Percentiles rank a stretch among this genome's conserved stretches.
Evolutionary conservation across 371 early-diverging fungal genomes (phyloP).

Genomic region (Mycotypha africana): DNA sequence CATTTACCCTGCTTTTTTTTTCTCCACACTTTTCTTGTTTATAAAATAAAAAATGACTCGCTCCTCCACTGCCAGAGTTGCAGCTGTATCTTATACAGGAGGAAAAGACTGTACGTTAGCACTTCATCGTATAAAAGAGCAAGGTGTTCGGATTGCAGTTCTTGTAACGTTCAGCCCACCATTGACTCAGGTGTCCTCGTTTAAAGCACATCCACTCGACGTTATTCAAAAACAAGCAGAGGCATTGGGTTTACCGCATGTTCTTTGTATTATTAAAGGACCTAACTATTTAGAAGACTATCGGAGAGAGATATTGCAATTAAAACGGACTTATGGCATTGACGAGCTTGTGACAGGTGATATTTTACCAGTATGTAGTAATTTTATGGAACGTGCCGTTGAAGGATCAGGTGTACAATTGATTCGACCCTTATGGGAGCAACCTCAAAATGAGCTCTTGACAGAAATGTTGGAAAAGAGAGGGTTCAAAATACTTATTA

Average conservation of each 20-base stretch:
- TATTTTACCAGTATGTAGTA: slow-evolving; percentile 49
- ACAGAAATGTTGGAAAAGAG: slow-evolving; percentile 32
- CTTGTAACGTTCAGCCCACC: no score
- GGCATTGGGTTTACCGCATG: no score
- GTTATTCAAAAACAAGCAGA: no score
- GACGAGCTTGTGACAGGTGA: slow-evolving; percentile 52
- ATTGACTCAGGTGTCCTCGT: no score
- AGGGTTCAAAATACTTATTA: slow-evolving; percentile 35
- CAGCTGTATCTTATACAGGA: slow-evolving; percentile 52
- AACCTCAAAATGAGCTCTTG: slow-evolving; percentile 28
- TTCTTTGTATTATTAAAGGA: slow-evolving; percentile 30
- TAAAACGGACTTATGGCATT: slow-evolving; percentile 28
- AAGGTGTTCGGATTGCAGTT: slow-evolving; percentile 31
- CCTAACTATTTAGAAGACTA: slow-evolving; percentile 47
- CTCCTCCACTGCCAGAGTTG: no score
- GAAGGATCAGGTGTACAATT: slow-evolving; percentile 37
- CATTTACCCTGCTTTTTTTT: no score
- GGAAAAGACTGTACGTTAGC: slow-evolving; percentile 57
- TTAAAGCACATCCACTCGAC: no score
- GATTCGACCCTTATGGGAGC: slow-evolving; percentile 51
- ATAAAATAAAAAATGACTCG: no score
- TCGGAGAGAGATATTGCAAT: slow-evolving; percentile 25
- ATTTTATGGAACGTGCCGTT: slow-evolving; percentile 55
- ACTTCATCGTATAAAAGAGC: slow-evolving; percentile 31
- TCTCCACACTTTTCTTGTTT: no score